A percentile compares a stretch with the other conserved stretches of the same genome.
These are phyloP conservation scores for Alternaria dauci DNA, from an alignment of 2,329 filamentous ascomycete genomes.

Conservation along the genomic window DNA sequence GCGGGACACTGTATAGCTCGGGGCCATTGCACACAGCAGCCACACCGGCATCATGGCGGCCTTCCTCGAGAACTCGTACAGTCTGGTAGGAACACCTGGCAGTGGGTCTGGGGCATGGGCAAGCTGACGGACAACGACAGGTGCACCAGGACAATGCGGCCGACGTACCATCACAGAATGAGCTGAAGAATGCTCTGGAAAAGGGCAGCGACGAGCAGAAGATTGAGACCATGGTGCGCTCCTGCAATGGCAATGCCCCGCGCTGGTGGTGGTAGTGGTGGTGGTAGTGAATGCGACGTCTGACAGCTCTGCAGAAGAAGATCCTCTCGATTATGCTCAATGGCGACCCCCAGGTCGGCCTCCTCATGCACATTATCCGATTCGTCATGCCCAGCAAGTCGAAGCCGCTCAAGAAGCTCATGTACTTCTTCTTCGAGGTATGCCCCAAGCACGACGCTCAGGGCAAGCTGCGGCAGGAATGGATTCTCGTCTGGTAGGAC, in stretches of 20 bases:
- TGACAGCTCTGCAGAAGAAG: conserved; percentile 66
- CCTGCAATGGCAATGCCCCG: conserved; percentile 34
- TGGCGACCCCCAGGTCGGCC: conserved; percentile 91
- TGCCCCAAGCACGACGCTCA: conserved; percentile 92
- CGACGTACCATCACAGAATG: conserved; percentile 87
- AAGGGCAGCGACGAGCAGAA: conserved; percentile 94
- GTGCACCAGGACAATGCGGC: conserved; percentile 96
- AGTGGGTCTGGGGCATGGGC: conserved; percentile 26
- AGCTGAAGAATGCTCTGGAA: conserved; percentile 91
- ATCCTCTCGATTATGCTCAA: conserved; percentile 98
- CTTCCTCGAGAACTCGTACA: conserved; percentile 95
- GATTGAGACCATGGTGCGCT: conserved; percentile 72
- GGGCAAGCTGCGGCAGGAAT: conserved; percentile 98
- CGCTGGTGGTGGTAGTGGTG: conserved; percentile 63
- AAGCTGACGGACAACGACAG: conserved; percentile 45
- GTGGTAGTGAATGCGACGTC: conserved; percentile 68
- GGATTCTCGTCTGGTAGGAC: conserved; percentile 95
- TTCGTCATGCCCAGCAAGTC: conserved; percentile 99
- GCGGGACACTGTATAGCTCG: conserved; percentile 17
- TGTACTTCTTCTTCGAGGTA: conserved; percentile 99
- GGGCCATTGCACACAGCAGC: conserved; percentile 10
- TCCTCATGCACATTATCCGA: conserved; percentile 99
- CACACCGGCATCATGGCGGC: conserved; percentile 76
- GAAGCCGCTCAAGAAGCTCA: conserved; percentile 94
- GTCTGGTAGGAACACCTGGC: conserved; percentile 66